Conservation (phyloP, 495 filamentous ascomycete genomes). For the Durotheca rogersii region DNA sequence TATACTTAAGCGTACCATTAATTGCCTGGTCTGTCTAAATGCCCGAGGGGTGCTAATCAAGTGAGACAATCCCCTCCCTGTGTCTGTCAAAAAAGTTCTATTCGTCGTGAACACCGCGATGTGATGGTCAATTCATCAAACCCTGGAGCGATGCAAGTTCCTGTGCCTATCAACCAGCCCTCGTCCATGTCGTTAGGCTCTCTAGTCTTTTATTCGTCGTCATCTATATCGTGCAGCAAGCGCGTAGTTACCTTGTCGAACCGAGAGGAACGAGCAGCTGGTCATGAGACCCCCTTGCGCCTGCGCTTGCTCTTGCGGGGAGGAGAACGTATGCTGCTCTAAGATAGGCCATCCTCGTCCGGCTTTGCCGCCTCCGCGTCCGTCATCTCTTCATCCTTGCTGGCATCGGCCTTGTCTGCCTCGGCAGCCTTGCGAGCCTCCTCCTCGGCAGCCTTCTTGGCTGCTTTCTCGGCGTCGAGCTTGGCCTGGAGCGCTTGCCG, state of each 20-base stretch:
- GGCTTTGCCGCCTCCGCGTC: constrained; percentile 54
- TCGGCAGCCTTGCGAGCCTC: constrained; percentile 55
- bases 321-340: constrained; percentile 14
- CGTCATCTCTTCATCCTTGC: constrained; percentile 58
- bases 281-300: background rate
- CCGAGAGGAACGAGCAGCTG: background rate
- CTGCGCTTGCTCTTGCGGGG: constrained; percentile 1
- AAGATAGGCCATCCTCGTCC: constrained; percentile 40
- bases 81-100: constrained; percentile 22
- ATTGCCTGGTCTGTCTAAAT: constrained; percentile 28
- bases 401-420: constrained; percentile 42
- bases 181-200: constrained; percentile 20
- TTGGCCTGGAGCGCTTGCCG: constrained; percentile 72
- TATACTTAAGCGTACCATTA: too few relatives aligned
- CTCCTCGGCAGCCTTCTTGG: constrained; percentile 73
- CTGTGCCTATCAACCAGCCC: constrained; percentile 20
- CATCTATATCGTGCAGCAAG: constrained; percentile 2
- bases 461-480: constrained; percentile 78
- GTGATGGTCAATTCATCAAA: background rate
- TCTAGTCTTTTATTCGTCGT: constrained; percentile 16
- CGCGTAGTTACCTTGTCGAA: too few relatives aligned
- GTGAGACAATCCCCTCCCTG: constrained; percentile 3
- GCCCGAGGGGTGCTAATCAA: constrained; percentile 11
- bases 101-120: constrained; percentile 19
- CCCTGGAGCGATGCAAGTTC: constrained; percentile 22